Percentiles rank a stretch among this genome's conserved stretches.
Conservation (phyloP, 805 yeast species). For the Zygoascus biomembranicola region DNA sequence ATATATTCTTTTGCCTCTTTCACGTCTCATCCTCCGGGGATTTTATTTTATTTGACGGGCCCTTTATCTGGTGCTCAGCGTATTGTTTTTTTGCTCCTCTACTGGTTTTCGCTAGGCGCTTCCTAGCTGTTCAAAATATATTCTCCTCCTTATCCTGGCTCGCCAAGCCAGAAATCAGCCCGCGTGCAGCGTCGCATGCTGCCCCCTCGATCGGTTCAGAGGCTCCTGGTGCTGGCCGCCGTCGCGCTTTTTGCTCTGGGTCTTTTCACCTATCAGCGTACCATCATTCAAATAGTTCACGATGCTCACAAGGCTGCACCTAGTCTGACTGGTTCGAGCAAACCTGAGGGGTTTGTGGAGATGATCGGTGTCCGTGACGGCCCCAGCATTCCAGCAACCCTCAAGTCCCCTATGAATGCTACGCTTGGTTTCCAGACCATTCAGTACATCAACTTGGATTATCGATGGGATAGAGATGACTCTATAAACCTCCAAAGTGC, state of each 20-base stretch:
- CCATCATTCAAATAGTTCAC: not conserved
- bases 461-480: slow-evolving; percentile 10
- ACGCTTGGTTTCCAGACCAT: slow-evolving; percentile 12
- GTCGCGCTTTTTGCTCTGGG: not conserved
- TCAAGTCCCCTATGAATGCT: slow-evolving; percentile 4
- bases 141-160: not conserved
- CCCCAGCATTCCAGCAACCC: not conserved
- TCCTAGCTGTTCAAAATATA: not conserved
- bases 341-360: not conserved
- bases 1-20: not conserved
- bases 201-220: not conserved
- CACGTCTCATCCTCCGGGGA: not conserved
- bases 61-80: no score
- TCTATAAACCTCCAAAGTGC: slow-evolving; percentile 6
- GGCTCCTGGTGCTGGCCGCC: not conserved
- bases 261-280: not conserved
- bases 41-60: no score
- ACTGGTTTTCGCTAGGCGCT: not conserved
- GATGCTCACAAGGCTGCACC: not conserved
- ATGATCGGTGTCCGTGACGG: not conserved
- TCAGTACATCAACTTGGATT: slow-evolving; percentile 8
- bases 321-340: not conserved
- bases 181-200: not conserved
- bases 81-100: not conserved
- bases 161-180: not conserved